Base-by-base conservation (phyloP, 192 early-diverging fungal species). In the Hyaloraphidium curvatum region DNA sequence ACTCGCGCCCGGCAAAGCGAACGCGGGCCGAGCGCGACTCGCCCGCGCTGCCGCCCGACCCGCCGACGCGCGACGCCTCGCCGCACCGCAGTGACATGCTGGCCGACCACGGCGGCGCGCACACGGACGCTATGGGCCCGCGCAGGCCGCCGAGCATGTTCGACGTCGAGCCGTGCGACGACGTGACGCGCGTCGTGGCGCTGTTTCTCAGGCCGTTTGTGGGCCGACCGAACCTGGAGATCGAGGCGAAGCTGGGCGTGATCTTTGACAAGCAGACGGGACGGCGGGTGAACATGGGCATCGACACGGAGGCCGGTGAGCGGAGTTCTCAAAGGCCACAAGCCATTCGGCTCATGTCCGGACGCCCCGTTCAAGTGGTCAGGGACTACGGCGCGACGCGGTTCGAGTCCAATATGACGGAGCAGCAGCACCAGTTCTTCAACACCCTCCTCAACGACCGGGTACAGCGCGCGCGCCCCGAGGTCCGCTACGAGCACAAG, bases 241-340 rank as follows among this genome's bases (percentile, higher is more conserved):
- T 94, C 56, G 91, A 94, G 62, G 87, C 83, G n/a, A 94, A 94
- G 63, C 68, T 94, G 7, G 91, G 91, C 3, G 52, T 76, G 33
- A 62, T 94, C 19, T 59, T 86, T 3, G 81, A 87, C 55, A 83
- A 77, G 51, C 61, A 58, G 13, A 78, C 74, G 1, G 56, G 68
- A 0, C 53, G 68, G 41, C 72, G 87, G 25, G 59, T 88, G 19
- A 55, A 58, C 17, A 58, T 90, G 39, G 79, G 79, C 1, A 74
- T 86, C 26, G 29, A 57, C 29, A 73, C 69, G 52, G 81, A 81
- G 69, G 74, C 77, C 51, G 80, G 71, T 73, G 62, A 30, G 55
- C 31, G 3, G 35, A 60, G 11, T 23, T 30, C 4, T n/a, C 35
- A 26, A 41, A 58, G 22, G 51, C 26, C 11, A 39, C 39, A 22